A percentile compares a stretch with the other conserved stretches of the same genome.
These are phyloP conservation scores for Pachysandra terminalis DNA, from an alignment of 164 flowering plant species.

Conservation along the genomic window DNA sequence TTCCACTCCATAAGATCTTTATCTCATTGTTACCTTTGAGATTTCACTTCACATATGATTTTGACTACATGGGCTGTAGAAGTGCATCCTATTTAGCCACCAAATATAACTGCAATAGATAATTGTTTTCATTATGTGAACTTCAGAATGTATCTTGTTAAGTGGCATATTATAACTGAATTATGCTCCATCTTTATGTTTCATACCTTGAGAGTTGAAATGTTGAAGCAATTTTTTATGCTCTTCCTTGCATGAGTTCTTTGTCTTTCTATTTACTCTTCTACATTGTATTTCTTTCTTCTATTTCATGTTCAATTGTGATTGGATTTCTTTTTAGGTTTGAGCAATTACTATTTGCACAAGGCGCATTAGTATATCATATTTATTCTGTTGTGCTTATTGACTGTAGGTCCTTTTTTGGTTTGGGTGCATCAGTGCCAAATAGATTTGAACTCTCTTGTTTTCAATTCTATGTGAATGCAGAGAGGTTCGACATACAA, in stretches of 20 bases:
- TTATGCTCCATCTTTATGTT: not conserved
- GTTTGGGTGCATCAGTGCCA: not conserved
- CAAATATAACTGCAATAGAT: not conserved
- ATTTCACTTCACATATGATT: too few relatives aligned
- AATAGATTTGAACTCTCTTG: not conserved
- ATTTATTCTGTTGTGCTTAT: too few relatives aligned
- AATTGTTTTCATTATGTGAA: too few relatives aligned
- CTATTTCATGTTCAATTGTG: not conserved
- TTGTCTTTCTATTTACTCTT: not conserved
- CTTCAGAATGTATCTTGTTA: not conserved
- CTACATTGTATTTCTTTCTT: too few relatives aligned
- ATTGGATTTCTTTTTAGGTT: not conserved
- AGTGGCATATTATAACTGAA: not conserved
- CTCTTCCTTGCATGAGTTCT: not conserved
- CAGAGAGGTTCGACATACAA: conserved; percentile 83
- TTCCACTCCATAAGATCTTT: too few relatives aligned
- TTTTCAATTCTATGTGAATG: conserved; percentile 19
- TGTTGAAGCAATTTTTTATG: too few relatives aligned
- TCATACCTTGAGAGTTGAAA: not conserved
- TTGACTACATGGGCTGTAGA: not conserved
- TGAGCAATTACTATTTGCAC: not conserved
- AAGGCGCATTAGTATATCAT: too few relatives aligned
- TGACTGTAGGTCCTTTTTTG: too few relatives aligned
- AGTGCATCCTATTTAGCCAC: not conserved
- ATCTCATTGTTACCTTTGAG: not conserved